Evolutionary conservation across 73 alveolate genomes (phyloP).

Genomic region (Paramecium primaurelia): DNA sequence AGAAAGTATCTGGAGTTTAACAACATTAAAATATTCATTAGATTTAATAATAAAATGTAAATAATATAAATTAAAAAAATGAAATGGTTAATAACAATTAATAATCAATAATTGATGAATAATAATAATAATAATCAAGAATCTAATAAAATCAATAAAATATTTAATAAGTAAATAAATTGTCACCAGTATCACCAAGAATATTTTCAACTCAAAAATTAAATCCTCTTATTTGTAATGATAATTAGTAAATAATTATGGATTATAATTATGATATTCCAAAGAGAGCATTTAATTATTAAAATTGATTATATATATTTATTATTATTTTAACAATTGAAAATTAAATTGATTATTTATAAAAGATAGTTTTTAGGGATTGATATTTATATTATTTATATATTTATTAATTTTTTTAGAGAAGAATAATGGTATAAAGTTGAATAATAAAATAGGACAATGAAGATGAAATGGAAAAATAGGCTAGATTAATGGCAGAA

Average conservation of each 20-base stretch:
- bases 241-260: neutral
- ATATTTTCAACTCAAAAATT: neutral
- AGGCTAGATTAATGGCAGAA: slow-evolving; percentile 48
- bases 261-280: neutral
- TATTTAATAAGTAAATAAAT: neutral
- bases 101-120: neutral
- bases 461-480: slow-evolving; percentile 40
- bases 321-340: neutral
- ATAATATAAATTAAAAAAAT: neutral
- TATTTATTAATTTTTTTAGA: neutral
- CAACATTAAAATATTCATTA: neutral
- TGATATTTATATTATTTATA: neutral
- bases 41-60: neutral
- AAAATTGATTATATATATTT: neutral
- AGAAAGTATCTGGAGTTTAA: neutral
- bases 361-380: neutral
- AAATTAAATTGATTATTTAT: neutral
- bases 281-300: neutral
- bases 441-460: neutral
- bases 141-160: neutral
- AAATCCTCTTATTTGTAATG: neutral
- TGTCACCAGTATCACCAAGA: neutral
- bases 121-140: neutral
- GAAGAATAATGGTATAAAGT: neutral
- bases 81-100: neutral